Evolutionary conservation across 2,329 filamentous ascomycete genomes (phyloP), one percentile per base, ranked within the genome.

Genomic region (Colletotrichum sidae): DNA sequence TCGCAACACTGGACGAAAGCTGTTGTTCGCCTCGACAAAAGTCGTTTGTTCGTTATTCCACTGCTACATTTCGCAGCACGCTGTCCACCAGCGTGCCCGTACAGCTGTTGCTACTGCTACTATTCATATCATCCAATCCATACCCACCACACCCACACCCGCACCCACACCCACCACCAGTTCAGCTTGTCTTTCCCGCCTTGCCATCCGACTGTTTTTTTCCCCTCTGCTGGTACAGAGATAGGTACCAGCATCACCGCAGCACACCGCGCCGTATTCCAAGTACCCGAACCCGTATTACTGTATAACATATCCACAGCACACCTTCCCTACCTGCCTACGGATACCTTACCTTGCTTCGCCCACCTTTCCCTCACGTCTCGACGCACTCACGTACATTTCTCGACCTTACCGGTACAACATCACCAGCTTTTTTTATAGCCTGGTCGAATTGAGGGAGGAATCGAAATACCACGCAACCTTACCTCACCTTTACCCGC

Each of bases 391-490:
- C 25, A 5, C 25, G 25, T 25, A 25, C 25, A 5, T 25, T 25
- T 25, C 25, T 25, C 25, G 25, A 25, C 25, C 25, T 25, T 25
- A 5, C 25, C 25, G 25, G 25, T 25, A 25, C 34, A 34, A 49
- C 41, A 62, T 42, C 55, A 39, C 52, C 37, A 13, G 63, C 51
- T 62, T 46, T 56, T 17, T 39, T 39, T 38, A 15, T 51, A 39
- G 44, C 59, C 52, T 53, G 56, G 58, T 63, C 52, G 15, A 44
- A 44, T 17, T 53, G 33, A 56, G 53, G 63, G 57, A 46, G 46
- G 41, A 37, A 44, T 44, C 39, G 58, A 33, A 63, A 47, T 37
- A 57, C 47, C 46, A 52, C 63, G 52, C 52, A 35, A 56, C 62
- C 46, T 51, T 50, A 52, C 35, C 42, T 63, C 46, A 41, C 47